Evolutionary conservation across 2,329 filamentous ascomycete genomes (phyloP), one percentile per base, ranked within the genome.

Genomic region (Stemphylium beticola): DNA sequence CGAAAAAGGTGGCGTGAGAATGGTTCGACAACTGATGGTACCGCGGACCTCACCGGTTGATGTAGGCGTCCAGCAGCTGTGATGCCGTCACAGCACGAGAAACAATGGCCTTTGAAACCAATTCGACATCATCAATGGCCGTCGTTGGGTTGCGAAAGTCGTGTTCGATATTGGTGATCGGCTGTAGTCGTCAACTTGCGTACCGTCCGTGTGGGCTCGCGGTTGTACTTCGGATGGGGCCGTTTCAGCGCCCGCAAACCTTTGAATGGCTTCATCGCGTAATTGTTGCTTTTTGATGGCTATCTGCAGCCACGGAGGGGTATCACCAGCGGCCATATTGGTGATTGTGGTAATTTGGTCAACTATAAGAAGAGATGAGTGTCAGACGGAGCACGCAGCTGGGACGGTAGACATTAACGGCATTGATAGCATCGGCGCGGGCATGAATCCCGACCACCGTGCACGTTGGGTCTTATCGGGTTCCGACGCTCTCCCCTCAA

Each of bases 1-100:
- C 15, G 12, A 43, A 17, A 39, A 41, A 55, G 18, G 51, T 74
- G 67, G 71, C 65, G 73, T 75, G 73, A 75, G 71, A 59, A 70
- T 73, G 61, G 57, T 44, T 63, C 60, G 66, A 73, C 57, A 15
- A 31, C 22, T 38, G 37, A 37, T 39, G 41, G 32, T 37, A 41
- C 42, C 45, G 58, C 45, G 46, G 58, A 39, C 47, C 61, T 53
- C 66, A 73, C 72, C 71, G 64, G 55, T 60, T 47, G 55, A 73
- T 69, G 44, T 70, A 71, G 49, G 70, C 64, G 33, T 48, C 47
- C 41, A 70, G 72, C 26, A 74, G 60, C 51, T 63, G 57, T 20
- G 61, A 54, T 39, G 71, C 69, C 42, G 67, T 70, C 51, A 72
- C 65, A 15, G 59, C 54, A 38, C 68, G 60, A 40, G 69, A 66